Evolutionary conservation across 352 stramenopile species (phyloP), one percentile per base, ranked within the genome.

Genomic region (Globisporangium acanthophoron): DNA sequence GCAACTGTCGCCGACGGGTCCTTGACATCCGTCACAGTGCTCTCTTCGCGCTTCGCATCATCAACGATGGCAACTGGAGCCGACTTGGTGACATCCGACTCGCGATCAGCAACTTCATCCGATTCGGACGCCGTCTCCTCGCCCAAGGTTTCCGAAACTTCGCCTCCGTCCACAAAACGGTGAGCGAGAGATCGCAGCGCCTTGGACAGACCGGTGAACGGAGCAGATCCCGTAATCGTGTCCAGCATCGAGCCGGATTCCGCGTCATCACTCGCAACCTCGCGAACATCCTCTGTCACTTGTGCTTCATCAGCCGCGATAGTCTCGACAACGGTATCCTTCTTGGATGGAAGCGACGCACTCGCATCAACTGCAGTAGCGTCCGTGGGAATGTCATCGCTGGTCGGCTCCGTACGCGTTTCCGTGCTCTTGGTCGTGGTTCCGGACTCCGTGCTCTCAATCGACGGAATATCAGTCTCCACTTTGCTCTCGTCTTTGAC

Each of bases 131-230:
- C 18, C 4, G 21, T 24, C 44, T 24, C 44, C 3, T 49, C 44
- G 11, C 20, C 44, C 9, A 8, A 49, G 21, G 18, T 24, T 11
- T 59, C 47, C 27, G 51, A 46, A 3, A 33, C 16, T 4, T 64
- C 58, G n/a, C 54, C 50, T 13, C 41, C 54, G 6, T 59, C 59
- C 40, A 65, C 52, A 16, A 65, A 39, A 39, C 47, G 59, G 18
- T 29, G 43, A n/a, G 53, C 59, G 5, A 65, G 31, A 8, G 59
- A 65, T 8, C 48, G 41, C 46, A 65, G 54, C 53, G 59, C 59
- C 59, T 60, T 65, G 18, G 59, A 65, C 16, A 65, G 31, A 37
- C 52, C 52, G 29, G 52, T 44, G 27, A 65, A 65, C 27, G 59
- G 39, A 12, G 24, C 43, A 9, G 52, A 47, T 9, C 39, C 33